A percentile compares a stretch with the other conserved stretches of the same genome.
Conservation (phyloP, 2,329 filamentous ascomycete species). For the Pyrenophora tritici-repentis region DNA sequence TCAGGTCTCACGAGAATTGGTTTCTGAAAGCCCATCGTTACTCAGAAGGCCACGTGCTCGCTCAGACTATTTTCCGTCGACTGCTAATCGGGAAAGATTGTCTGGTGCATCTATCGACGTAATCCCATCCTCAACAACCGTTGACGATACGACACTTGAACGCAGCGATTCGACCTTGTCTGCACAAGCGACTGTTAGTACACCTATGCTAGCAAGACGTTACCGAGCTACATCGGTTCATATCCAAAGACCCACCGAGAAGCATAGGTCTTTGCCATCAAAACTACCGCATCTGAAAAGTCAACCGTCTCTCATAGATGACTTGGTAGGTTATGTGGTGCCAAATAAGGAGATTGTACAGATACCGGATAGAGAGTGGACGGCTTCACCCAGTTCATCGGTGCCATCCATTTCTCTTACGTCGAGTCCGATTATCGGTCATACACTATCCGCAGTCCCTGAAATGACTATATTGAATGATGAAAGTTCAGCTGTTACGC, state of each 20-base stretch:
- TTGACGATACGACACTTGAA: slow-evolving; percentile 21
- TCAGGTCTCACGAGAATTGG: background rate
- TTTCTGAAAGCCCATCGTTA: background rate
- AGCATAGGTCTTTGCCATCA: slow-evolving; percentile 24
- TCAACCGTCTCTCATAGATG: slow-evolving; percentile 31
- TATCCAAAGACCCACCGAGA: slow-evolving; percentile 18
- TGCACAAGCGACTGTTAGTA: slow-evolving; percentile 14
- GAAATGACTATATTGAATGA: background rate
- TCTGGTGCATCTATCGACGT: slow-evolving; percentile 6
- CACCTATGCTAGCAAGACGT: slow-evolving; percentile 22
- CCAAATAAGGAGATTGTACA: slow-evolving; percentile 15
- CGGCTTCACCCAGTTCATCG: background rate
- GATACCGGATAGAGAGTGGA: slow-evolving; percentile 1
- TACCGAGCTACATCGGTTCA: slow-evolving; percentile 24
- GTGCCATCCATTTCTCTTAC: slow-evolving; percentile 9
- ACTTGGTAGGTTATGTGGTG: slow-evolving; percentile 29
- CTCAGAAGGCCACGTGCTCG: slow-evolving; percentile 4
- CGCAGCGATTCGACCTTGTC: slow-evolving; percentile 26
- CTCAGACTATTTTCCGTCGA: slow-evolving; percentile 2
- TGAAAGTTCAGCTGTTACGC: background rate
- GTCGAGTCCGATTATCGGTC: slow-evolving; percentile 5
- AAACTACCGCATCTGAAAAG: slow-evolving; percentile 24
- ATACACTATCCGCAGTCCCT: background rate
- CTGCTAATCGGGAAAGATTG: background rate
- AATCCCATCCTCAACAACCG: slow-evolving; percentile 8